Evolutionary conservation across 129 eudicot species (phyloP), one percentile per base, ranked within the genome.

Genomic region (Pulicaria dysenterica): DNA sequence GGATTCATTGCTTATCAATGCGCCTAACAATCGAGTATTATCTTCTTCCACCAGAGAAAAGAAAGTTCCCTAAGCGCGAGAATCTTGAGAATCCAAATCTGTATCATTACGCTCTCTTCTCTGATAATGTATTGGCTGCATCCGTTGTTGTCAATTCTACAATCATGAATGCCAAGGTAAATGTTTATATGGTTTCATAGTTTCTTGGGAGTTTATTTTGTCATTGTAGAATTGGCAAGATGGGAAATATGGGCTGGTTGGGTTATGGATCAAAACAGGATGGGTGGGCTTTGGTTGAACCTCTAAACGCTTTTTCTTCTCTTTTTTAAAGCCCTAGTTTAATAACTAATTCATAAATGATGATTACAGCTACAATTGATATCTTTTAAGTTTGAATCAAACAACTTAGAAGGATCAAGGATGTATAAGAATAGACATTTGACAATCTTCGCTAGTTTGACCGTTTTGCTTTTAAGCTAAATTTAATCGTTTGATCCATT

Each of bases 91-190:
- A 94, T 72, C 91, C 97, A 16, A 75, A 69, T 58, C 91, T 94
- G 16, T 86, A 85, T 79, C 99, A 94, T 72, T 94, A 94, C 76
- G 97, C 99, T 46, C 89, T 94, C 56, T 94, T 90, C 75, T 94
- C 97, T 62, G 99, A 94, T 78, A 94, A 94, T 70, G 99, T 90
- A 17, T 81, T 90, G 79, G 99, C 99, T 82, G 97, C 99, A 10
- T 90, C 99, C 5, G 99, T 94, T 5, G 99, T 95, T 41, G 99
- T 88, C 77, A 94, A 90, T 81, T 94, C 99, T 7, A 83, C 97
- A 16, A 73, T 94, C 72, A 74, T 72, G 82, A 86, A 90, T 85
- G 97, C 99, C 38, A 94, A 90, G 91, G 99, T 95, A 58, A 55
- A 72, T 41, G 24, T 56, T 41, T 46, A 10, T 17, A 38, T 19